Evolutionary conservation across 2,329 filamentous ascomycete species (phyloP).

Genomic region (Zymoseptoria passerinii): DNA sequence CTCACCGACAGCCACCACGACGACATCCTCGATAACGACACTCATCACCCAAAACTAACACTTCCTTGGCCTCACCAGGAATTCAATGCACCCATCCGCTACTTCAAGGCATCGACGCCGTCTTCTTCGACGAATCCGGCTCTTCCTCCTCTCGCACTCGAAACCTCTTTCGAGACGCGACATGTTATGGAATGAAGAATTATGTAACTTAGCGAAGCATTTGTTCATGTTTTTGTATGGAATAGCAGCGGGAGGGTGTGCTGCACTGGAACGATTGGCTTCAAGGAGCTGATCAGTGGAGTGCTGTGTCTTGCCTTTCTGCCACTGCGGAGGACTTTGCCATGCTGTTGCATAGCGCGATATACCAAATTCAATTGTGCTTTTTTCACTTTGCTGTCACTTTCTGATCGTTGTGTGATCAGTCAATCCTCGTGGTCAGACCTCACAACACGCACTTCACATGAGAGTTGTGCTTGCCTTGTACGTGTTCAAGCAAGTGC

Average conservation of each 20-base stretch:
- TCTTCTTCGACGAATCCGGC: neutral
- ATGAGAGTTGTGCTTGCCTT: neutral
- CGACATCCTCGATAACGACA: conserved; percentile 1
- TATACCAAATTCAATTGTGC: conserved; percentile 17
- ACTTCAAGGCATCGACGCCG: neutral
- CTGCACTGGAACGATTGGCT: conserved; percentile 6
- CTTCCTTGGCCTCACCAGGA: neutral
- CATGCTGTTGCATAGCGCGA: conserved; percentile 19
- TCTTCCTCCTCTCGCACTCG: neutral
- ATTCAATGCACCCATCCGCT: neutral
- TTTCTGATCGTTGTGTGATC: neutral
- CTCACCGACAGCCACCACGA: conserved; percentile 1
- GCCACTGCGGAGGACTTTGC: neutral
- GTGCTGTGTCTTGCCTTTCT: neutral
- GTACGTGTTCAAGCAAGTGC: neutral
- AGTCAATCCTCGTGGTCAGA: neutral
- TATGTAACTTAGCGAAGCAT: conserved; percentile 7
- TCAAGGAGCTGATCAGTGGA: neutral
- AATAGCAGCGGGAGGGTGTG: conserved; percentile 6
- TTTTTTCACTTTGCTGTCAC: neutral
- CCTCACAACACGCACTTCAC: neutral
- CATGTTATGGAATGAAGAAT: neutral
- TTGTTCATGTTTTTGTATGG: conserved; percentile 7
- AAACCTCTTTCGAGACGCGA: neutral
- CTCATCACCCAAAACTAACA: neutral